These are phyloP conservation scores for Centrapalus pauciflorus DNA, from an alignment of 129 eudicot genomes.

Conservation along the genomic window DNA sequence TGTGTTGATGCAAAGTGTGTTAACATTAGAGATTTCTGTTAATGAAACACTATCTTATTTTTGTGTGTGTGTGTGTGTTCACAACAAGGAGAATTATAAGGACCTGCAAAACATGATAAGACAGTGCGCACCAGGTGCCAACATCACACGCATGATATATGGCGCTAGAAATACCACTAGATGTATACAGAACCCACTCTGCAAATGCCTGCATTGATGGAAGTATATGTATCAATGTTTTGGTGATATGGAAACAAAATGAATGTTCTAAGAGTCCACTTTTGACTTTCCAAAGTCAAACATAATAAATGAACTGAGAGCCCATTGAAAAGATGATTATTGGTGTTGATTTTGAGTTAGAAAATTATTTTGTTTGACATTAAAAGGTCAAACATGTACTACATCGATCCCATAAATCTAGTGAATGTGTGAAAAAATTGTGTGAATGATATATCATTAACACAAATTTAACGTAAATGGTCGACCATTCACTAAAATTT, in stretches of 20 bases:
- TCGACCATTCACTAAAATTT: too few species aligned
- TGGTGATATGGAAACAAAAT: not conserved
- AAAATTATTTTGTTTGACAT: not conserved
- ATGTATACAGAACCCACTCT: conserved; percentile 78
- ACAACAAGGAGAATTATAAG: not conserved
- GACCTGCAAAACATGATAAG: conserved; percentile 70
- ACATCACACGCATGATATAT: conserved; percentile 91
- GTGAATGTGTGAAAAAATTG: not conserved
- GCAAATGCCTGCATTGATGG: conserved; percentile 59
- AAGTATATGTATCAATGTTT: not conserved
- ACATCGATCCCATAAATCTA: not conserved
- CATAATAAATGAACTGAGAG: not conserved
- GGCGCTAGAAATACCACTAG: conserved; percentile 84
- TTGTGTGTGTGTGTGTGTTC: not conserved
- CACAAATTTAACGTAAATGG: too few species aligned
- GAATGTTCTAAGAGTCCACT: not conserved
- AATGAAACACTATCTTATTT: too few species aligned
- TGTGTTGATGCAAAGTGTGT: too few species aligned
- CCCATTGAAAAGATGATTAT: not conserved
- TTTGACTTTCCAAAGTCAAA: conserved; percentile 15
- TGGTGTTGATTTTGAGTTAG: not conserved
- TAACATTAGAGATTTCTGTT: too few species aligned
- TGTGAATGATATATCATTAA: too few species aligned
- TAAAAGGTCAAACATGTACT: not conserved
- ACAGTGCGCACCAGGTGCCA: conserved; percentile 71